Percentiles rank a stretch among this genome's conserved stretches.
Evolutionary conservation across 176 grass and related monocot species (phyloP).

Genomic region (Zoysia japonica): DNA sequence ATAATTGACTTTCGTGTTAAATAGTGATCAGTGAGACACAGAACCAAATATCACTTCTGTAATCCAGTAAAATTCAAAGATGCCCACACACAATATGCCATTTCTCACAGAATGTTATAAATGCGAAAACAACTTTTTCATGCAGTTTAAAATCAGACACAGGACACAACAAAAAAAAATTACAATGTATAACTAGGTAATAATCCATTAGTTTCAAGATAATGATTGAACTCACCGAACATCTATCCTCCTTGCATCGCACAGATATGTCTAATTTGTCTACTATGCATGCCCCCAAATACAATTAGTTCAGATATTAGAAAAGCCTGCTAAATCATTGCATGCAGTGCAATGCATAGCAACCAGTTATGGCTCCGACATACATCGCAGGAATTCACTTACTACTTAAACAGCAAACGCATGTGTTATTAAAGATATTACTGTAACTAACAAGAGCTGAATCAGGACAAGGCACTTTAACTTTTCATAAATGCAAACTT

Average conservation of each 20-base stretch:
- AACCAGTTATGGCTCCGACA: not conserved
- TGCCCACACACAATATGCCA: not conserved
- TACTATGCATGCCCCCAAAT: not conserved
- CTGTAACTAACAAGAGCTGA: not conserved
- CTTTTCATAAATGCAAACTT: not conserved
- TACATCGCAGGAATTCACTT: constrained; percentile 17
- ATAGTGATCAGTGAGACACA: not conserved
- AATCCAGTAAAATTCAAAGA: constrained; percentile 23
- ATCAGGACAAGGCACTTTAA: not conserved
- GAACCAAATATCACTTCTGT: not conserved
- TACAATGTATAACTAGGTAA: not conserved
- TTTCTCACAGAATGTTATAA: constrained; percentile 9
- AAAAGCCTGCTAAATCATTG: constrained; percentile 6
- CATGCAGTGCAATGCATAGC: constrained; percentile 5
- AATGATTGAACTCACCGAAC: constrained; percentile 3
- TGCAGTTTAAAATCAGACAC: not conserved
- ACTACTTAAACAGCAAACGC: constrained; percentile 13
- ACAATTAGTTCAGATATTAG: not conserved
- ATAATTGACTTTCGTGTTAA: not conserved
- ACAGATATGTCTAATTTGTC: not conserved
- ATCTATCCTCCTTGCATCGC: not conserved
- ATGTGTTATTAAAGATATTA: not conserved
- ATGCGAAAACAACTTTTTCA: not conserved
- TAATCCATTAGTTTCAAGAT: not conserved
- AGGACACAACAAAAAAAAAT: not conserved